These are phyloP conservation scores for Raphanus raphanistrum DNA, from an alignment of 345 rosid species.

Conservation along the genomic window DNA sequence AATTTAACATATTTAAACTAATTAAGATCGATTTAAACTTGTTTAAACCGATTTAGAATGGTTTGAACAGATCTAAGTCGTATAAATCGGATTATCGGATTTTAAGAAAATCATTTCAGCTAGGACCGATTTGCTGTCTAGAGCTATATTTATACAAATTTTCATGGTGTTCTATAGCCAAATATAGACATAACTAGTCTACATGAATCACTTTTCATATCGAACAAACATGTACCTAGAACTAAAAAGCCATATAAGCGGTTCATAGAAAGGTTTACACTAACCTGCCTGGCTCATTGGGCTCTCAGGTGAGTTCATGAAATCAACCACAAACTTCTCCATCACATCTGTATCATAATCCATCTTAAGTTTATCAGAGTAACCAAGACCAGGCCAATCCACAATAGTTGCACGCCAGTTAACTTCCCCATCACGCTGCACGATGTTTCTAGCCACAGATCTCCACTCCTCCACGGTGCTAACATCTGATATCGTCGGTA, in stretches of 20 bases:
- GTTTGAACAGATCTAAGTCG: not conserved
- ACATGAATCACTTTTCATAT: not conserved
- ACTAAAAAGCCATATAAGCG: not conserved
- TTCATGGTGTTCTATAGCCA: not conserved
- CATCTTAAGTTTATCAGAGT: conserved; percentile 74
- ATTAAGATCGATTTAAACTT: not conserved
- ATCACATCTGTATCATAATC: conserved; percentile 79
- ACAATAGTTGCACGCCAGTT: conserved; percentile 79
- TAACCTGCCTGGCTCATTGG: conserved; percentile 61
- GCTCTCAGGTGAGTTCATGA: conserved; percentile 69
- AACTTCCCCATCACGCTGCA: conserved; percentile 42
- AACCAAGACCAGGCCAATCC: conserved; percentile 98
- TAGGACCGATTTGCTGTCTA: not conserved
- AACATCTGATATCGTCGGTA: conserved; percentile 95
- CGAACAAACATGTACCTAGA: not conserved
- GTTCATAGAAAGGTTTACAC: conserved; percentile 1
- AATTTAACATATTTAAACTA: not conserved
- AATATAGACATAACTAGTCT: not conserved
- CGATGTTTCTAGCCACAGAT: conserved; percentile 74
- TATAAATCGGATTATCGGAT: not conserved
- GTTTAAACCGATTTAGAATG: no score
- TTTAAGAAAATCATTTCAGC: not conserved
- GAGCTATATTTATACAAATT: not conserved
- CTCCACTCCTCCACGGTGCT: conserved; percentile 97
- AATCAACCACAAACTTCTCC: conserved; percentile 86